Percentiles rank a stretch among this genome's conserved stretches.
phyloP scores from a whole-genome alignment of 192 early-diverging fungal species.

The Dispira parvispora region DNA sequence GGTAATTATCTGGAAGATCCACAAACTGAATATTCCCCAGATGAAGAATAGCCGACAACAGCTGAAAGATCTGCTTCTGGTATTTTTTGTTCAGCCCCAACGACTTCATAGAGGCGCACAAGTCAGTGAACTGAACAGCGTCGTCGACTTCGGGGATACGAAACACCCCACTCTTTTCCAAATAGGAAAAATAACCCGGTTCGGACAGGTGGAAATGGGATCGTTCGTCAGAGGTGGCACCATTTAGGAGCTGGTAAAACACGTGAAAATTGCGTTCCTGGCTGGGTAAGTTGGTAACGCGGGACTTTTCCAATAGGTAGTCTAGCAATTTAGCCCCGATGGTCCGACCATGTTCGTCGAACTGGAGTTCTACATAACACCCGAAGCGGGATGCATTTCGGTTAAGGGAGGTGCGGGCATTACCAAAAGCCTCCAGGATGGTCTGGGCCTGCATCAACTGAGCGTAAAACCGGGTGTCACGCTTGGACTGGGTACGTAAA shows the following conservation, averaged over 20 bases:
- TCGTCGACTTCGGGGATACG: conserved; percentile 41
- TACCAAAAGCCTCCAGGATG: conserved; percentile 77
- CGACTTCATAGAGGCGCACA: conserved; percentile 68
- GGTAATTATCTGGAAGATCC: conserved; percentile 39
- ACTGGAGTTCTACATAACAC: conserved; percentile 77
- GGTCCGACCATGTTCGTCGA: conserved; percentile 77
- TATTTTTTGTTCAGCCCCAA: conserved; percentile 68
- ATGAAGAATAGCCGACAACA: conserved; percentile 69
- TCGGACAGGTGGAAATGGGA: conserved; percentile 54
- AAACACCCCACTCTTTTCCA: conserved; percentile 25
- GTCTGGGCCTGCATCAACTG: conserved; percentile 52
- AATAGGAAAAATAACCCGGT: conserved; percentile 14
- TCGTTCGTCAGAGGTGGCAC: conserved; percentile 62
- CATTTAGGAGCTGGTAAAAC: conserved; percentile 87
- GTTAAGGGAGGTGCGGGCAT: conserved; percentile 58
- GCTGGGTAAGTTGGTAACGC: conserved; percentile 38
- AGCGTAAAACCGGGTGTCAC: conserved; percentile 46
- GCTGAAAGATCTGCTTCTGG: conserved; percentile 68
- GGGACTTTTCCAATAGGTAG: conserved; percentile 74
- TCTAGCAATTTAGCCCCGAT: conserved; percentile 75
- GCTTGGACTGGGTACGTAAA: conserved; percentile 49
- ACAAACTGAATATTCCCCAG: conserved; percentile 77
- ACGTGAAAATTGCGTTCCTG: conserved; percentile 85
- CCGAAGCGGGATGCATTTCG: conserved; percentile 72
- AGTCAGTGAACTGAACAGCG: conserved; percentile 37